Conservation (phyloP, 306 rosid species). For the Datisca glomerata region DNA sequence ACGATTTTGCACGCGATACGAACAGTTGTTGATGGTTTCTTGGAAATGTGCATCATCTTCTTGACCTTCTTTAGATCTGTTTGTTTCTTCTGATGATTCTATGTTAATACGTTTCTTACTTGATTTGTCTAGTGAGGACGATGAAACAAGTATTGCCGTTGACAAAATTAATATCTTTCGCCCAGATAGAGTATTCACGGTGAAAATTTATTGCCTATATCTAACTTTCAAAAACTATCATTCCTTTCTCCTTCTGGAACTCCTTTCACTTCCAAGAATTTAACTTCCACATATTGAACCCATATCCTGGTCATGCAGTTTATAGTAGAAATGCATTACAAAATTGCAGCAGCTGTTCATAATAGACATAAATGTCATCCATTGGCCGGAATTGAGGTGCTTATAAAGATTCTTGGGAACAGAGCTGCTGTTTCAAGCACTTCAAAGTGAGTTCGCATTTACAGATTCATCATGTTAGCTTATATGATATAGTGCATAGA, state of each 20-base stretch:
- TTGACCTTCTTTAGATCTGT: constrained; percentile 3
- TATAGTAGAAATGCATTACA: constrained; percentile 74
- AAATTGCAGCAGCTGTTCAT: constrained; percentile 73
- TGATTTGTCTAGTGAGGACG: constrained; percentile 43
- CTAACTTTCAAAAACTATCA: background rate
- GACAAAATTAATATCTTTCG: constrained; percentile 86
- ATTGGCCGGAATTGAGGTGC: constrained; percentile 76
- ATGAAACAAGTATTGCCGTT: constrained; percentile 30
- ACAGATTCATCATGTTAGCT: too few species aligned
- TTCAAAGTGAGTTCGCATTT: constrained; percentile 45
- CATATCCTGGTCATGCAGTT: constrained; percentile 44
- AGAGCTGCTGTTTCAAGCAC: constrained; percentile 77
- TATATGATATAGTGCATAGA: too few species aligned
- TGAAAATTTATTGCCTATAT: constrained; percentile 17
- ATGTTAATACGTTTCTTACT: constrained; percentile 14
- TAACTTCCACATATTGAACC: constrained; percentile 16
- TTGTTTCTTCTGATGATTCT: constrained; percentile 1
- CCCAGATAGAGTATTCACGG: constrained; percentile 87
- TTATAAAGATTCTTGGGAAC: constrained; percentile 50
- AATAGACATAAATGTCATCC: constrained; percentile 77
- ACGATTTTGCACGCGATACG: constrained; percentile 39
- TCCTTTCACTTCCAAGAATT: background rate
- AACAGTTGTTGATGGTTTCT: constrained; percentile 84
- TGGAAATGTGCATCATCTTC: constrained; percentile 49
- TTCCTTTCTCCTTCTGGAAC: background rate